A percentile compares a stretch with the other conserved stretches of the same genome.
phyloP scores from a whole-genome alignment of 1,284 basidiomycete genomes.

The Irpex sp. region DNA sequence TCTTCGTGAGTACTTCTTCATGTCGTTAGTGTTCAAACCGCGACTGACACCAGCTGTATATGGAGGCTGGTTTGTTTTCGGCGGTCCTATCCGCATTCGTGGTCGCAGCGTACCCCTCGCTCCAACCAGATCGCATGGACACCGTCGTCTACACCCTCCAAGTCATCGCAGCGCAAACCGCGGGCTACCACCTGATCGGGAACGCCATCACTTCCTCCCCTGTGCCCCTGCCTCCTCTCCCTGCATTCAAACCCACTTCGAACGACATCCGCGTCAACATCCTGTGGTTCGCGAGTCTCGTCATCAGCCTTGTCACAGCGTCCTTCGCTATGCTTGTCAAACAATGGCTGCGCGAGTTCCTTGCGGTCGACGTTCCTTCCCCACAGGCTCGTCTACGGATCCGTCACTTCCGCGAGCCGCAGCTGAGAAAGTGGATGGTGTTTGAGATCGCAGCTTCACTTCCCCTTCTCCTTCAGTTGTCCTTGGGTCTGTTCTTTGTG shows the following conservation, averaged over 20 bases:
- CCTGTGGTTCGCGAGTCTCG: neutral
- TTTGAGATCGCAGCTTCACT: neutral
- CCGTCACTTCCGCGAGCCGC: neutral
- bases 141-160: neutral
- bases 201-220: neutral
- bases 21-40: too few species aligned
- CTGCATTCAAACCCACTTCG: neutral
- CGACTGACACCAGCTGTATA: neutral
- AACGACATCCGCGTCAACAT: neutral
- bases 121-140: neutral
- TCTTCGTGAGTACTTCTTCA: neutral
- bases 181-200: neutral
- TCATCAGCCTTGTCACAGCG: neutral
- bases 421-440: neutral
- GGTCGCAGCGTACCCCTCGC: neutral
- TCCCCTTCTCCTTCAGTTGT: neutral
- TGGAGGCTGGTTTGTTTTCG: neutral
- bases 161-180: neutral
- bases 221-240: neutral
- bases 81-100: neutral
- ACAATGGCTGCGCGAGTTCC: neutral
- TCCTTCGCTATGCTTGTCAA: neutral
- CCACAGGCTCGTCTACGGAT: neutral
- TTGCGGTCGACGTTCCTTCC: neutral
- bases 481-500: neutral